Conservation (phyloP, 2,329 filamentous ascomycete genomes). For the Emericellopsis cladophorae region DNA sequence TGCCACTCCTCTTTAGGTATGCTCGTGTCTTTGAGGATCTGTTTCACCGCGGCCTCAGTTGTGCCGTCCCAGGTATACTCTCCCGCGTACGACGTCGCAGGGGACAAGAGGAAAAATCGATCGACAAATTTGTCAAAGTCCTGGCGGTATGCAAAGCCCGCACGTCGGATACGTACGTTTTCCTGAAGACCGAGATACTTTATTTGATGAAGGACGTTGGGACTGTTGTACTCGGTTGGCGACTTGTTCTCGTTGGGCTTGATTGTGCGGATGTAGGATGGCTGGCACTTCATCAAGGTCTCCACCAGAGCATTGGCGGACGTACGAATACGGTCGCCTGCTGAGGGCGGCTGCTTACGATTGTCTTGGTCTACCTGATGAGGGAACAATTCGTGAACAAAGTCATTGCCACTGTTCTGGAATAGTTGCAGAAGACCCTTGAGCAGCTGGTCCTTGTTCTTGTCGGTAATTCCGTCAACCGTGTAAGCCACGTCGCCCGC, state of each 20-base stretch:
- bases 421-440: conserved; percentile 89
- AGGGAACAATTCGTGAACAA: conserved; percentile 82
- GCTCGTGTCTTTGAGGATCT: conserved; percentile 92
- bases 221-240: conserved; percentile 77
- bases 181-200: conserved; percentile 99
- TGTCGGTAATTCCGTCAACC: conserved; percentile 94
- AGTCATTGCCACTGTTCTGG: conserved; percentile 69
- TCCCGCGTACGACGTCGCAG: conserved; percentile 88
- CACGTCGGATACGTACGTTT: conserved; percentile 92
- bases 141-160: conserved; percentile 93
- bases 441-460: conserved; percentile 95
- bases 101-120: conserved; percentile 88
- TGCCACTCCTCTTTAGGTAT: conserved; percentile 95
- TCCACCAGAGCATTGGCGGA: conserved; percentile 92
- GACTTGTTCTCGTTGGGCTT: conserved; percentile 99
- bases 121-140: conserved; percentile 98
- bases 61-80: conserved; percentile 95
- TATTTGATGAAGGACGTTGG: conserved; percentile 93
- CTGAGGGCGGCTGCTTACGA: conserved; percentile 82
- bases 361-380: conserved; percentile 92
- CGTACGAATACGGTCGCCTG: conserved; percentile 88
- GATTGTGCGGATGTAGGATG: conserved; percentile 96
- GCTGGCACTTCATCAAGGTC: conserved; percentile 92
- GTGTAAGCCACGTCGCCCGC: conserved; percentile 93
- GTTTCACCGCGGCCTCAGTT: conserved; percentile 72